Percentiles rank a stretch among this genome's conserved stretches.
These are phyloP conservation scores for Fraxinus albicans DNA, from an alignment of 305 asterid species.

Conservation along the genomic window DNA sequence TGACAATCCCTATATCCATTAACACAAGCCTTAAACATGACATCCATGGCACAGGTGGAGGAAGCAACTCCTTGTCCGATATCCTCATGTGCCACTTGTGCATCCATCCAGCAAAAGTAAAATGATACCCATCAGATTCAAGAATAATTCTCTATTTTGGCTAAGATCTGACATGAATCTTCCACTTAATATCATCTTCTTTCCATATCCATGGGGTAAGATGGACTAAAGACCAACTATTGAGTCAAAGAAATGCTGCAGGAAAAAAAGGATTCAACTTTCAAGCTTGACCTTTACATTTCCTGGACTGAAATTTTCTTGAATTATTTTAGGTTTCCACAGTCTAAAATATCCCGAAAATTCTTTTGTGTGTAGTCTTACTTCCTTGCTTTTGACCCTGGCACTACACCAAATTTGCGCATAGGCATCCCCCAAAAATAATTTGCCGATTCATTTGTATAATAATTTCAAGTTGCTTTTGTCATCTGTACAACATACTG, in stretches of 20 bases:
- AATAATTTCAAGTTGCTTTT: background rate
- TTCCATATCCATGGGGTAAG: slow-evolving; percentile 13
- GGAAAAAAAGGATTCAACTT: slow-evolving; percentile 17
- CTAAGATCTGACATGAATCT: slow-evolving; percentile 13
- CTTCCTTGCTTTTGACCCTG: slow-evolving; percentile 6
- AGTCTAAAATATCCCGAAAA: background rate
- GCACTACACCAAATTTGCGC: background rate
- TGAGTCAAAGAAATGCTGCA: slow-evolving; percentile 5
- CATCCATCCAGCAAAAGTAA: background rate
- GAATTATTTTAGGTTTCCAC: background rate
- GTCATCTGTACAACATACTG: background rate
- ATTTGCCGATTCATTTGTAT: background rate
- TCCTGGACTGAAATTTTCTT: background rate
- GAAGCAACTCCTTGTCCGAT: background rate
- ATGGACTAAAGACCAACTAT: slow-evolving; percentile 8
- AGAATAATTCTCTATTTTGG: background rate
- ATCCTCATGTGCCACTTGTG: background rate
- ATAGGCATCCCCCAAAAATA: background rate
- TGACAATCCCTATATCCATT: background rate
- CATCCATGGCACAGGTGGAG: background rate
- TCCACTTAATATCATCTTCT: background rate
- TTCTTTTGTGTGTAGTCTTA: slow-evolving; percentile 19
- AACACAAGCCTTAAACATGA: background rate
- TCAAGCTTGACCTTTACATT: slow-evolving; percentile 2
- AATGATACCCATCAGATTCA: background rate